Percentiles rank a stretch among this genome's conserved stretches.
Conservation (phyloP, 768 basidiomycete species). For the Lactifluus echinatus region DNA sequence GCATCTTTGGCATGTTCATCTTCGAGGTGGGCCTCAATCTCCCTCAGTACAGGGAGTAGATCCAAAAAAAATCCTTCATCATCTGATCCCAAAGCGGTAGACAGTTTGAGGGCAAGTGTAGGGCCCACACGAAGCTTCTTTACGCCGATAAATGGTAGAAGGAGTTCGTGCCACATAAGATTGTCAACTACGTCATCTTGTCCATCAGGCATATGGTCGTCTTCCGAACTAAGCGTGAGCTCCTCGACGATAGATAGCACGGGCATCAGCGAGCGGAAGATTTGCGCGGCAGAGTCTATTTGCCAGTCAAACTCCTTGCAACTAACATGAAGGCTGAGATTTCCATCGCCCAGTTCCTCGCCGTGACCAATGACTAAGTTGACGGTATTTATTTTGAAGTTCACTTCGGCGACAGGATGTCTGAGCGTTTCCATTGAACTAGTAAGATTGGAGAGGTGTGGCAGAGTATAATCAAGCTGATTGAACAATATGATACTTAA, state of each 20-base stretch:
- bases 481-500: neutral
- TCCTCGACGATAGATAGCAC: neutral
- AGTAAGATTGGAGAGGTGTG: neutral
- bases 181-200: neutral
- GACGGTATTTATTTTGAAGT: neutral
- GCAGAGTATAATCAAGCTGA: neutral
- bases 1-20: neutral
- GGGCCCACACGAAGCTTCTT: neutral
- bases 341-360: neutral
- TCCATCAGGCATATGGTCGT: neutral
- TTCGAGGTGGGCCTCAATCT: neutral
- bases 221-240: neutral
- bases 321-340: neutral
- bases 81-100: neutral
- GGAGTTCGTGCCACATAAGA: neutral
- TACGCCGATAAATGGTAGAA: neutral
- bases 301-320: slow-evolving; percentile 3
- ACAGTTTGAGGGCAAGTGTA: neutral
- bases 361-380: neutral
- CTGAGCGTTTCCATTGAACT: neutral
- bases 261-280: neutral
- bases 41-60: neutral
- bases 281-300: neutral
- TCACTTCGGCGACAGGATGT: neutral
- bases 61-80: neutral